Conservation (phyloP, 2,329 filamentous ascomycete species). For the Beauveria brongniartii region DNA sequence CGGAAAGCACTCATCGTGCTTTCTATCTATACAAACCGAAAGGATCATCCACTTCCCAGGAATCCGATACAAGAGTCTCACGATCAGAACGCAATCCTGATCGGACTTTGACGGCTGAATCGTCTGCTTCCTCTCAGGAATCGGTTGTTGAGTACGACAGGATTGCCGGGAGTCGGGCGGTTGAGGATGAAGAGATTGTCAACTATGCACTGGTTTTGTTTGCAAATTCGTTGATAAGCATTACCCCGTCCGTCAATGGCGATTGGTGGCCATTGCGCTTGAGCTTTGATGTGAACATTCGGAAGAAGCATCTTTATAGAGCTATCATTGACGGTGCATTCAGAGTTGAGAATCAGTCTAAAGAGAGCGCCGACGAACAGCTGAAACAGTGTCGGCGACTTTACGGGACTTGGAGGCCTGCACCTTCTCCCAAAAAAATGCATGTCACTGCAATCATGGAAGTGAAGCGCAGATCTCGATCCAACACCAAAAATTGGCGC, state of each 20-base stretch:
- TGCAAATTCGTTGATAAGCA: background rate
- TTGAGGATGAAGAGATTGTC: background rate
- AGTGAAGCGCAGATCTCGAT: background rate
- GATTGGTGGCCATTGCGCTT: background rate
- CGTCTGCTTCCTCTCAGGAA: fast-evolving
- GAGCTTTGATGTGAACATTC: background rate
- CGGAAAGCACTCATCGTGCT: background rate
- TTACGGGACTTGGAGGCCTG: too few relatives aligned
- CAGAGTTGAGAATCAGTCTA: background rate
- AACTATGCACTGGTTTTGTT: background rate
- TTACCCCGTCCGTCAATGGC: background rate
- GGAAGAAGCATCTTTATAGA: fast-evolving
- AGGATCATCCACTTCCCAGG: too few relatives aligned
- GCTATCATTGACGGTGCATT: background rate
- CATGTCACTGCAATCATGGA: background rate
- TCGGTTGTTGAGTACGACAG: background rate
- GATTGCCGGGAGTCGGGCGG: background rate
- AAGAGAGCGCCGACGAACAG: background rate
- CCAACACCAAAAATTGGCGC: background rate
- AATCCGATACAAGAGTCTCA: too few relatives aligned
- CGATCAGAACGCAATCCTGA: too few relatives aligned
- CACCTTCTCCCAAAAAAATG: too few relatives aligned
- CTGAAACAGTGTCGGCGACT: background rate
- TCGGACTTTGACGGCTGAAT: background rate
- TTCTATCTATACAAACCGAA: too few relatives aligned